Percentiles rank a stretch among this genome's conserved stretches.
Evolutionary conservation across 2,329 filamentous ascomycete genomes (phyloP).

Genomic region (Fusarium decemcellulare): DNA sequence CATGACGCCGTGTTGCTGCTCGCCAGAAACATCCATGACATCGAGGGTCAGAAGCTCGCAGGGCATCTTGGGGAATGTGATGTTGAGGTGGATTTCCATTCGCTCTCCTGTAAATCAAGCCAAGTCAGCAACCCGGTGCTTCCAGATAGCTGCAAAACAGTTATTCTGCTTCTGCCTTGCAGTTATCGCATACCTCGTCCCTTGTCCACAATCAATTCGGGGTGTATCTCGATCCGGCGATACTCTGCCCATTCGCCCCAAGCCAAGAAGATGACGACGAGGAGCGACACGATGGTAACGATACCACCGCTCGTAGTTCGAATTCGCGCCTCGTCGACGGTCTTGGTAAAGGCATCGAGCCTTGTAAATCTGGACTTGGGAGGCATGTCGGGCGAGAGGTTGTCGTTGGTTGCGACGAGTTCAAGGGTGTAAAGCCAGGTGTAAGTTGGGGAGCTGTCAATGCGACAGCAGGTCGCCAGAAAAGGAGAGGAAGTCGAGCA

Average conservation of each 20-base stretch:
- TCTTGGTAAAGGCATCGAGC: constrained; percentile 99
- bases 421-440: constrained; percentile 8
- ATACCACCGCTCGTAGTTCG: constrained; percentile 96
- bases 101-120: constrained; percentile 77
- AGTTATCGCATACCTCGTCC: constrained; percentile 77
- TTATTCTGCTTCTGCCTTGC: not conserved
- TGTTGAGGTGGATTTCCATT: constrained; percentile 99
- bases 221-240: constrained; percentile 85
- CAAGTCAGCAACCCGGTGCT: constrained; percentile 40
- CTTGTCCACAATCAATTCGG: constrained; percentile 96
- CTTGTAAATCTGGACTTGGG: constrained; percentile 94
- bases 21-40: constrained; percentile 98
- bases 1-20: constrained; percentile 94
- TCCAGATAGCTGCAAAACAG: not conserved
- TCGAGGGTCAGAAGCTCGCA: constrained; percentile 97
- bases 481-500: constrained; percentile 33
- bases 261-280: constrained; percentile 89
- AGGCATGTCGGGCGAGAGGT: constrained; percentile 72
- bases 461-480: constrained; percentile 27
- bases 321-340: constrained; percentile 96
- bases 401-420: constrained; percentile 16
- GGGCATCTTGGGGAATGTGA: constrained; percentile 93
- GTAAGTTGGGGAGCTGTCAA: constrained; percentile 17
- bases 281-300: constrained; percentile 90
- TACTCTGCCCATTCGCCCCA: constrained; percentile 99